Evolutionary conservation across 768 basidiomycete species (phyloP).

Genomic region (Chalciporus chontae): DNA sequence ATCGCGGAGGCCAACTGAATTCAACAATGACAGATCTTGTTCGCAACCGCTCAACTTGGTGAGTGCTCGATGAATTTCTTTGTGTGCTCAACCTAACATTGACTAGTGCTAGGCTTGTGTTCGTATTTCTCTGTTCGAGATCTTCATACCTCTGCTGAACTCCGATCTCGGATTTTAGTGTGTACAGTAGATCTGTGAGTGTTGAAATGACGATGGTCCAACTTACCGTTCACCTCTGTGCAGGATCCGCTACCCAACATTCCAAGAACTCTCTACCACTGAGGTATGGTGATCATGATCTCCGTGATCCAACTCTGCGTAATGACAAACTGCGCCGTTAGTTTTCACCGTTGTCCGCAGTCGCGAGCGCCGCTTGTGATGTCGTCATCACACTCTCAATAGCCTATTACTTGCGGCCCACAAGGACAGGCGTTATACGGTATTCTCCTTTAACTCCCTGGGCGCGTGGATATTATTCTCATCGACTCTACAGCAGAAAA

Average conservation of each 20-base stretch:
- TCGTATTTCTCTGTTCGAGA: neutral
- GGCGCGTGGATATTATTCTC: neutral
- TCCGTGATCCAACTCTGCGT: neutral
- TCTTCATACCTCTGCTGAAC: neutral
- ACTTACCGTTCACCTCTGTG: neutral
- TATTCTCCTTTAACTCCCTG: neutral
- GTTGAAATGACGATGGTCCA: too few species aligned
- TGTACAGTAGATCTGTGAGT: constrained; percentile 7
- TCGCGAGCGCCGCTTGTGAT: constrained; percentile 22
- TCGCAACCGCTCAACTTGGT: constrained; percentile 12
- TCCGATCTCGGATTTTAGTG: neutral
- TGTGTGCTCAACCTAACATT: neutral
- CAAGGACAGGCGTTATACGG: constrained; percentile 10
- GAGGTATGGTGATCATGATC: constrained; percentile 5
- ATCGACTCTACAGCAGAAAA: neutral
- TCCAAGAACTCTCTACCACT: neutral
- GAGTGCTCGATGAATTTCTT: neutral
- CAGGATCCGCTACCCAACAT: constrained; percentile 13
- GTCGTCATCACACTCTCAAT: constrained; percentile 16
- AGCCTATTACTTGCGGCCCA: constrained; percentile 13
- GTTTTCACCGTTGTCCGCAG: constrained; percentile 5
- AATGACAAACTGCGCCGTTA: neutral
- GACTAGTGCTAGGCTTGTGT: constrained; percentile 16
- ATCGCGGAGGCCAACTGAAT: neutral
- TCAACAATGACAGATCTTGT: constrained; percentile 2